These are phyloP conservation scores for Pyrenochaeta sp. DNA, from an alignment of 2,329 filamentous ascomycete species.

Conservation along the genomic window DNA sequence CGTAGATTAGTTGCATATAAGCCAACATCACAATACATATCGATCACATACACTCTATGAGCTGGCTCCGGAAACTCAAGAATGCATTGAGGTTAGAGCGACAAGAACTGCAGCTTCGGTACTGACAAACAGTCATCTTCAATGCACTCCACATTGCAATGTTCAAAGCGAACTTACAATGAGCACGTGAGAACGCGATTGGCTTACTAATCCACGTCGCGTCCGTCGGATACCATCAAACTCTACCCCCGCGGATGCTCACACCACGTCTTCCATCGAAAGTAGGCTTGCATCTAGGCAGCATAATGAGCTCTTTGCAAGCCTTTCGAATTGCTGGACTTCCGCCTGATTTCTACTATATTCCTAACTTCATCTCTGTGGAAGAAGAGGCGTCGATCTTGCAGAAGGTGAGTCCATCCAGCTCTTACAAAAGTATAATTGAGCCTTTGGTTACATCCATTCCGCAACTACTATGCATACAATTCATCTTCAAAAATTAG, in stretches of 20 bases:
- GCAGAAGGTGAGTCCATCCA: slow-evolving; percentile 65
- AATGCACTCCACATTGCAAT: too few relatives aligned
- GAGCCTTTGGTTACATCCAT: too few relatives aligned
- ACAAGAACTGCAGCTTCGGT: too few relatives aligned
- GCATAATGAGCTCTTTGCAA: slow-evolving; percentile 6
- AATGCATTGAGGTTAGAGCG: too few relatives aligned
- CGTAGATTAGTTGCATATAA: neutral
- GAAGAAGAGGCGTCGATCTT: slow-evolving; percentile 78
- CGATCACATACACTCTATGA: neutral
- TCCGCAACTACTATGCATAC: too few relatives aligned
- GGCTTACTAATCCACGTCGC: neutral
- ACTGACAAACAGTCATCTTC: too few relatives aligned
- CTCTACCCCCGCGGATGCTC: neutral
- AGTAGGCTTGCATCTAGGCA: neutral
- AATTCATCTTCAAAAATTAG: too few relatives aligned
- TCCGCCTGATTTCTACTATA: slow-evolving; percentile 78
- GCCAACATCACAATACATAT: neutral
- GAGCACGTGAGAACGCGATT: neutral
- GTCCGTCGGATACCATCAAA: neutral
- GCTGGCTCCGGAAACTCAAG: too few relatives aligned
- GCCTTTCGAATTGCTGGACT: slow-evolving; percentile 59
- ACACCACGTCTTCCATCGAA: too few relatives aligned
- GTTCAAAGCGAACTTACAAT: too few relatives aligned
- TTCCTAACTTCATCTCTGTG: slow-evolving; percentile 80
- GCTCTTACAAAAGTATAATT: too few relatives aligned